These are phyloP conservation scores for Dryas integrifolia DNA, from an alignment of 331 rosid species.

Conservation along the genomic window DNA sequence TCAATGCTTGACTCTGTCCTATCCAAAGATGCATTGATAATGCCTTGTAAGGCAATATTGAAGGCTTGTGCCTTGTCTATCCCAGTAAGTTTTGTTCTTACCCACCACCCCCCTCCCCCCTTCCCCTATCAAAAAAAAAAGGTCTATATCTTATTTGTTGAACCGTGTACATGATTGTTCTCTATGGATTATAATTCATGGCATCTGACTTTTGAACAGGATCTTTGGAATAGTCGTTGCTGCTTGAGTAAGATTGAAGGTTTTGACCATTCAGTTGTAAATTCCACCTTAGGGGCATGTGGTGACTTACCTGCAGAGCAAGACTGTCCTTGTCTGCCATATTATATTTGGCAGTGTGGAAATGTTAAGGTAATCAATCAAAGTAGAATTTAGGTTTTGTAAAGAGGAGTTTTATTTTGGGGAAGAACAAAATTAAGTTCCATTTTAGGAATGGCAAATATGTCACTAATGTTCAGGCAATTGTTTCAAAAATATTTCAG, in stretches of 20 bases:
- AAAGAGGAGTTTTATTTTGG: not conserved
- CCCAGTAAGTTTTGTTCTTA: conserved; percentile 61
- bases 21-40: conserved; percentile 60
- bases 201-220: conserved; percentile 39
- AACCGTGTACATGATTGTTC: not conserved
- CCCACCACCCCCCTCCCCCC: too few relatives aligned
- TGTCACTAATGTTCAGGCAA: conserved; percentile 8
- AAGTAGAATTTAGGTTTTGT: conserved; percentile 6
- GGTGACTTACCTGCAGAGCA: conserved; percentile 52
- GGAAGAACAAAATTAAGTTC: conserved; percentile 10
- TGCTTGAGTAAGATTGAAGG: conserved; percentile 64
- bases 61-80: conserved; percentile 76
- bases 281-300: conserved; percentile 72
- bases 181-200: not conserved
- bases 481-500: conserved; percentile 45
- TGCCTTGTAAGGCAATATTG: conserved; percentile 75
- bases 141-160: not conserved
- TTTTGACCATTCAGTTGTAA: conserved; percentile 73
- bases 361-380: conserved; percentile 51
- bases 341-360: conserved; percentile 78
- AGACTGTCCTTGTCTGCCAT: conserved; percentile 70
- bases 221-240: conserved; percentile 82
- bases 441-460: conserved; percentile 5
- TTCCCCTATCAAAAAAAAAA: not conserved
- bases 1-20: conserved; percentile 53